A percentile compares a stretch with the other conserved stretches of the same genome.
phyloP scores from a whole-genome alignment of 176 grass and related monocot genomes.

The Oryza brachyantha region DNA sequence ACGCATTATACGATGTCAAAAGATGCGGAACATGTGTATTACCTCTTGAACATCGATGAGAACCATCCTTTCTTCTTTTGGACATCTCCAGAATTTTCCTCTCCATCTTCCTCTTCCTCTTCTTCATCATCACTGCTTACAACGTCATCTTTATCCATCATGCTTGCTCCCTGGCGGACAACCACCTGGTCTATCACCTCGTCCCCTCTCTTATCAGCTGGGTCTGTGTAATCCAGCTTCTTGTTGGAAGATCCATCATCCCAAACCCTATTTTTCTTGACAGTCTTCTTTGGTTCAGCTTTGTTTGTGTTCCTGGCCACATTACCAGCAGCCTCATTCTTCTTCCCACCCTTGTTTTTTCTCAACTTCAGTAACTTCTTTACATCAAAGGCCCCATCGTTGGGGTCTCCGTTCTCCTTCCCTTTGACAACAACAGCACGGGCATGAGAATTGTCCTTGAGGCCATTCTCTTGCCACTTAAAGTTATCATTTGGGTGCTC shows the following conservation, averaged over 20 bases:
- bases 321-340: slow-evolving; percentile 6
- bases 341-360: slow-evolving; percentile 40
- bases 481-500: slow-evolving; percentile 34
- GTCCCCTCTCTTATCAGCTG: slow-evolving; percentile 74
- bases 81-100: slow-evolving; percentile 26
- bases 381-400: slow-evolving; percentile 88
- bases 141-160: slow-evolving; percentile 96
- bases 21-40: neutral
- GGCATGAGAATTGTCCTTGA: slow-evolving; percentile 20
- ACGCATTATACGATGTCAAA: neutral
- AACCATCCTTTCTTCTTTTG: slow-evolving; percentile 91
- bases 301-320: slow-evolving; percentile 38
- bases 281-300: slow-evolving; percentile 45
- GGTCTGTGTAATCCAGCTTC: slow-evolving; percentile 83
- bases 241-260: slow-evolving; percentile 54
- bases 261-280: slow-evolving; percentile 86
- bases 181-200: slow-evolving; percentile 37
- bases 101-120: slow-evolving; percentile 53
- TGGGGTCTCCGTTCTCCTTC: slow-evolving; percentile 77
- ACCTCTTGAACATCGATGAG: slow-evolving; percentile 89
- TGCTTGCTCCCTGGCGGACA: slow-evolving; percentile 61
- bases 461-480: slow-evolving; percentile 34
- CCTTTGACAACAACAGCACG: slow-evolving; percentile 34
- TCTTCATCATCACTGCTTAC: slow-evolving; percentile 71
- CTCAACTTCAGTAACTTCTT: slow-evolving; percentile 63